A percentile compares a stretch with the other conserved stretches of the same genome.
These are phyloP conservation scores for Aspergillus awamori DNA, from an alignment of 2,329 filamentous ascomycete genomes.

Conservation along the genomic window DNA sequence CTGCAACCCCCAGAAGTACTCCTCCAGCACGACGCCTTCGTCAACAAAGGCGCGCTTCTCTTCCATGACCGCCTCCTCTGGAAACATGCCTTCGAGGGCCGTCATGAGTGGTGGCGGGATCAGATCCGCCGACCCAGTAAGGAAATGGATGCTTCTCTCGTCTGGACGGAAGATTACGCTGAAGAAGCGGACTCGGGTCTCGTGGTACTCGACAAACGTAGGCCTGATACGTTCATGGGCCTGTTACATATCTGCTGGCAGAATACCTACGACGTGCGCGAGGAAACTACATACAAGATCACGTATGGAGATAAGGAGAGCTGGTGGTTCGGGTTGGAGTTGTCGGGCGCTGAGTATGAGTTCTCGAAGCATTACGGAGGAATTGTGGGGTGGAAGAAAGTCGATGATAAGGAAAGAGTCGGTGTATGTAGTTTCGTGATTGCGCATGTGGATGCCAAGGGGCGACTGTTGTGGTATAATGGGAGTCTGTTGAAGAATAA, in stretches of 20 bases:
- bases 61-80: constrained; percentile 13
- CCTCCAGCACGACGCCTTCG: constrained; percentile 4
- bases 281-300: constrained; percentile 10
- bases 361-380: constrained; percentile 15
- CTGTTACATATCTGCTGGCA: constrained; percentile 17
- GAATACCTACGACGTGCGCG: constrained; percentile 12
- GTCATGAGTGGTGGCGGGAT: constrained; percentile 1
- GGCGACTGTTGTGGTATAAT: constrained; percentile 16
- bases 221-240: not conserved
- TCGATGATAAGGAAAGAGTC: not conserved
- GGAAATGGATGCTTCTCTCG: not conserved
- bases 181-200: constrained; percentile 16
- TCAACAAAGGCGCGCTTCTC: constrained; percentile 1
- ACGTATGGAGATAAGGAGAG: constrained; percentile 15
- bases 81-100: constrained; percentile 1
- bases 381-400: constrained; percentile 8
- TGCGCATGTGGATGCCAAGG: constrained; percentile 12
- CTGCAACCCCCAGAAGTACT: constrained; percentile 13
- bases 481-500: constrained; percentile 17
- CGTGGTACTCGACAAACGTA: constrained; percentile 9
- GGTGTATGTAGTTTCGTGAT: constrained; percentile 17
- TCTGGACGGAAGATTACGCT: constrained; percentile 15
- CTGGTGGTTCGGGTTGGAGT: constrained; percentile 17
- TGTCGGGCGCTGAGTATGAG: constrained; percentile 10
- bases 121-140: constrained; percentile 12